Evolutionary conservation across 2,329 filamentous ascomycete species (phyloP).

Genomic region (Cladosporium austrohemisphaericum): DNA sequence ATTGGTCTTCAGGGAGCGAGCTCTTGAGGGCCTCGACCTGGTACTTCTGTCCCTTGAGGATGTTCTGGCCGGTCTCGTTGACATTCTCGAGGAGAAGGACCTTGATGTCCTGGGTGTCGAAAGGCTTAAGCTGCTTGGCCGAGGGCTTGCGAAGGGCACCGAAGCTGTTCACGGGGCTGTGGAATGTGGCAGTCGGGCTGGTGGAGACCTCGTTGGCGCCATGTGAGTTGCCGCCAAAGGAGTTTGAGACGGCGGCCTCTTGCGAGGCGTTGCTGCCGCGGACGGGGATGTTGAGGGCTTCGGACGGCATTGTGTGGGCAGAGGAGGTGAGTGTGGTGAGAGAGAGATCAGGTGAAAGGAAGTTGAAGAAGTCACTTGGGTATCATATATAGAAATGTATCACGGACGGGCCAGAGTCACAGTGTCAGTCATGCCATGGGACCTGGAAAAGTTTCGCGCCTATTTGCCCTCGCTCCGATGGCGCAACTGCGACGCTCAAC

Average conservation of each 20-base stretch:
- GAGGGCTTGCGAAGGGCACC: slow-evolving; percentile 39
- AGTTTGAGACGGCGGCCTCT: slow-evolving; percentile 33
- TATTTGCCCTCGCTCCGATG: slow-evolving; percentile 4
- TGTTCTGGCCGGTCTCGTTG: slow-evolving; percentile 82
- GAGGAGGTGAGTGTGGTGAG: neutral
- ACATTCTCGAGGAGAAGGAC: slow-evolving; percentile 94
- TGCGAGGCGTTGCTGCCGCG: slow-evolving; percentile 23
- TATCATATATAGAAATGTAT: slow-evolving; percentile 1
- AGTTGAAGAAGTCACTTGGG: slow-evolving; percentile 4
- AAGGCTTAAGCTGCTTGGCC: slow-evolving; percentile 83
- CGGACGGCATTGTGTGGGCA: slow-evolving; percentile 30
- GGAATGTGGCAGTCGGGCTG: slow-evolving; percentile 71
- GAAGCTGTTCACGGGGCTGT: slow-evolving; percentile 62
- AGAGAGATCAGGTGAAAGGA: neutral
- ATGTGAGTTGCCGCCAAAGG: slow-evolving; percentile 33
- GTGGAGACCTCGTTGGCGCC: slow-evolving; percentile 60
- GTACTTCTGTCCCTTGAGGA: slow-evolving; percentile 81
- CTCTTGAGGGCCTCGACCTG: slow-evolving; percentile 90
- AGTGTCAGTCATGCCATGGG: slow-evolving; percentile 4
- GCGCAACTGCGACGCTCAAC: neutral
- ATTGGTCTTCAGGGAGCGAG: slow-evolving; percentile 83
- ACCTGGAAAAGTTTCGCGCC: slow-evolving; percentile 5
- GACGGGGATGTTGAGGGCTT: slow-evolving; percentile 33
- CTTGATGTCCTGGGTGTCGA: slow-evolving; percentile 93
- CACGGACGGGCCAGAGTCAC: neutral